Evolutionary conservation across 164 flowering plant species (phyloP).

Genomic region (Dillenia suffruticosa): DNA sequence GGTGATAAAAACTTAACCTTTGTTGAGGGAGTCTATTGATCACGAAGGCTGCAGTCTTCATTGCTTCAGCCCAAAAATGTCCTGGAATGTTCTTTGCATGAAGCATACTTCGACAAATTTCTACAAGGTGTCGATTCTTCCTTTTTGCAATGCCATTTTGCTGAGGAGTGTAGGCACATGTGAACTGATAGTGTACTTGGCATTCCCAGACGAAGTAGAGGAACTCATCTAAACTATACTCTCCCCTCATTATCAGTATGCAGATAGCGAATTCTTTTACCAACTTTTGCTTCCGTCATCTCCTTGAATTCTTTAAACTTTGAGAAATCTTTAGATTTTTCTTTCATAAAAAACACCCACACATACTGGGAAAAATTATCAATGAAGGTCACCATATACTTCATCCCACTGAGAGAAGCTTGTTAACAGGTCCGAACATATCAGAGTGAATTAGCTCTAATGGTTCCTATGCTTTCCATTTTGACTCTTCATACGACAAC

Average conservation of each 20-base stretch:
- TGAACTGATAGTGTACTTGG: conserved; percentile 4
- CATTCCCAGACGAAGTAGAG: not conserved
- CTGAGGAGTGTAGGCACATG: conserved; percentile 14
- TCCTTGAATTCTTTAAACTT: conserved; percentile 10
- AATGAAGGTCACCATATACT: not conserved
- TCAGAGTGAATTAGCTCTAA: conserved; percentile 9
- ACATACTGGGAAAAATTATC: conserved; percentile 12
- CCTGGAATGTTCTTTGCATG: conserved; percentile 17
- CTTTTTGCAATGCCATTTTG: conserved; percentile 11
- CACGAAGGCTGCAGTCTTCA: conserved; percentile 10
- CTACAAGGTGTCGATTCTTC: conserved; percentile 4
- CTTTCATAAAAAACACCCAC: conserved; percentile 10
- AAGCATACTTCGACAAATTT: conserved; percentile 12
- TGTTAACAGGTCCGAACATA: conserved; percentile 8
- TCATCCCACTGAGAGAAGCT: not conserved
- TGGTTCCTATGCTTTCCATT: conserved; percentile 4
- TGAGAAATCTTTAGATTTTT: conserved; percentile 5
- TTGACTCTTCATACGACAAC: not conserved
- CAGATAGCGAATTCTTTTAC: not conserved
- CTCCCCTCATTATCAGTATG: conserved; percentile 15
- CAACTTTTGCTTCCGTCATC: not conserved
- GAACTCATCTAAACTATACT: conserved; percentile 9
- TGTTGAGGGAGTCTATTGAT: conserved; percentile 14
- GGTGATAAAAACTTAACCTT: conserved; percentile 6
- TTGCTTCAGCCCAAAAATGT: conserved; percentile 14